Conservation (phyloP, 768 basidiomycete species). For the Tulasnella sp. region DNA sequence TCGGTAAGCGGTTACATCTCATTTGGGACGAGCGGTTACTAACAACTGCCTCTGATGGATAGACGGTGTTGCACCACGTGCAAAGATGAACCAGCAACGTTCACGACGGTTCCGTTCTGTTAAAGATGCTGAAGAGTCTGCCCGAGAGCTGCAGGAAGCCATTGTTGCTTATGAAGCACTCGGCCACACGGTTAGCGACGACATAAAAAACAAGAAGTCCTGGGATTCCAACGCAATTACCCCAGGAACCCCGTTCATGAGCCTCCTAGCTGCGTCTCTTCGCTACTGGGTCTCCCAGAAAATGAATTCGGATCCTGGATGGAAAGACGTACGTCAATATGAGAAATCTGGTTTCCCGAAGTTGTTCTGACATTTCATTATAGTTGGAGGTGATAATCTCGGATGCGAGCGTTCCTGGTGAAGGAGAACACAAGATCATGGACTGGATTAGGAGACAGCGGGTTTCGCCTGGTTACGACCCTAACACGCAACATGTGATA, state of each 20-base stretch:
- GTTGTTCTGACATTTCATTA: neutral
- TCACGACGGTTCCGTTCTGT: constrained; percentile 92
- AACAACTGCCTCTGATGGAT: neutral
- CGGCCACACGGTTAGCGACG: constrained; percentile 76
- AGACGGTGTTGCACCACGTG: constrained; percentile 97
- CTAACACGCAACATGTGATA: constrained; percentile 94
- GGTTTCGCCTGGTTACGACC: constrained; percentile 80
- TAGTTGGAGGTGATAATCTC: constrained; percentile 96
- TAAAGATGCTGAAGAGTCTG: constrained; percentile 93
- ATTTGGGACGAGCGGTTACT: neutral
- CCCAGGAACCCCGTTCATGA: constrained; percentile 97
- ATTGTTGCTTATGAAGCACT: constrained; percentile 92
- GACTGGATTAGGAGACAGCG: constrained; percentile 93
- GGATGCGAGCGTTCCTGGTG: constrained; percentile 94
- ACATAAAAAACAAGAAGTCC: constrained; percentile 74
- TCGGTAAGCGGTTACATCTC: constrained; percentile 55
- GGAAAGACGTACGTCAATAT: constrained; percentile 69
- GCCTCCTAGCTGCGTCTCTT: constrained; percentile 77
- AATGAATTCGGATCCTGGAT: constrained; percentile 91
- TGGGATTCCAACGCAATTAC: constrained; percentile 99
- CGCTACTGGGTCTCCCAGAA: constrained; percentile 97
- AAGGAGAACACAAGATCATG: constrained; percentile 99
- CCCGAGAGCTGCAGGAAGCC: constrained; percentile 77
- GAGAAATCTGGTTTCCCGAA: neutral
- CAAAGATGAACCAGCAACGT: constrained; percentile 99